Base-by-base conservation (phyloP, 352 stramenopile species). In the Globisporangium barbulae region DNA sequence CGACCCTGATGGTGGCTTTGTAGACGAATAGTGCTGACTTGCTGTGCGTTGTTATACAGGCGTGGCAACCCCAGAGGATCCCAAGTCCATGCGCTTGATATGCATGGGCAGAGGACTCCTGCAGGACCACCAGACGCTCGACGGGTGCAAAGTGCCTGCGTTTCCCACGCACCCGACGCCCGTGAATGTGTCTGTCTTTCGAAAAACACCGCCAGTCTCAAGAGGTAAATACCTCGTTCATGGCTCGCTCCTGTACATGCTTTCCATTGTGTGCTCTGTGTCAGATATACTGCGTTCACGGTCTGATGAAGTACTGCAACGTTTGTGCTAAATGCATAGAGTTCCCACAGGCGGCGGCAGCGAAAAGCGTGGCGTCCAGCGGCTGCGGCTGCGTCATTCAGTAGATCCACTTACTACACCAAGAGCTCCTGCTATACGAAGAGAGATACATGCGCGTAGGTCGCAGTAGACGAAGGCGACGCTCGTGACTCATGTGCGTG, bases 31-130 rank as follows among this genome's bases (percentile, higher is more conserved):
- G 57, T 21, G 45, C 2, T 35, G 6, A 15, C 25, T 25, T 49
- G 5, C 59, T 41, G 58, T 53, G 58, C 21, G n/a, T 52, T 19
- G 4, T 52, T 25, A 6, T 52, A 25, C 50, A 90, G 84, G 68
- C 45, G 71, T 93, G 53, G 44, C 74, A 17, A 71, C 79, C 8
- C 69, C 74, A 0, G 74, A 89, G 1, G 70, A 85, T 60, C 55
- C 71, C 56, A 90, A 85, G 65, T 76, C 77, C 64, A 74, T 98
- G 54, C 77, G 94, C 0, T 76, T 98, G 35, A 97, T 98, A 67
- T 98, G 94, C 64, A 98, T 98, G 94, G 94, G 94, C 7, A 90
- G 96, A 54, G 94, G 93, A 17, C 87, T 98, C 63, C 71, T 98
- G 41, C 90, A 96, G 68, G 92, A 98, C 64, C 64, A 85, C 22